Conservation (phyloP, 1,284 basidiomycete species). For the Austropuccinia psidii region DNA sequence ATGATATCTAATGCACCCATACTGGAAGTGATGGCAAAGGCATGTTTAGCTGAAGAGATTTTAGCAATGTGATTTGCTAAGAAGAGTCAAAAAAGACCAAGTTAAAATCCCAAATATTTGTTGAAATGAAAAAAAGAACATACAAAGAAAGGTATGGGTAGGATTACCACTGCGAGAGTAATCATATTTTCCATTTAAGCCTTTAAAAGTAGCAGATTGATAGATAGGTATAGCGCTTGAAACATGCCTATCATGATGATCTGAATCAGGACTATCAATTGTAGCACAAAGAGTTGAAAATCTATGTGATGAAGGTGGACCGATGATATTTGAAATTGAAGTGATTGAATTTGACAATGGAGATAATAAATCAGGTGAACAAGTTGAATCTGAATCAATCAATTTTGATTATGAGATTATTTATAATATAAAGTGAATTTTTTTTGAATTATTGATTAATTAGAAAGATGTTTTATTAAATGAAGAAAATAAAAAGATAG, state of each 20-base stretch:
- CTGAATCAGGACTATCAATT: slow-evolving; percentile 63
- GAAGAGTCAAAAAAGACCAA: not conserved
- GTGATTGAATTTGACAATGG: not conserved
- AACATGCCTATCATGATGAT: slow-evolving; percentile 90
- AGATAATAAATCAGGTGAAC: not conserved
- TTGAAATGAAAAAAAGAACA: too few relatives aligned
- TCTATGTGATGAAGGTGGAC: not conserved
- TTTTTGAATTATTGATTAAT: too few relatives aligned
- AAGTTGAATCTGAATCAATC: too few relatives aligned
- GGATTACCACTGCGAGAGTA: slow-evolving; percentile 95
- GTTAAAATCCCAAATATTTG: not conserved
- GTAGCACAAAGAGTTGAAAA: slow-evolving; percentile 81
- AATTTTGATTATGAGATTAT: too few relatives aligned
- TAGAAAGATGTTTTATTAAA: too few relatives aligned
- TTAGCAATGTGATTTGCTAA: slow-evolving; percentile 85
- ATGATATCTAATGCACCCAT: slow-evolving; percentile 98
- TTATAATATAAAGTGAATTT: too few relatives aligned
- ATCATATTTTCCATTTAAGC: slow-evolving; percentile 79
- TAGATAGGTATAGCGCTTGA: slow-evolving; percentile 93
- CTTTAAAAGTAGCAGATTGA: slow-evolving; percentile 97
- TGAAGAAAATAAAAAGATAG: too few relatives aligned
- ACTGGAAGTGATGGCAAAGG: slow-evolving; percentile 85
- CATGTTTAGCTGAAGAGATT: slow-evolving; percentile 78
- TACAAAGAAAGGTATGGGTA: slow-evolving; percentile 85
- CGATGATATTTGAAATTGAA: not conserved